Conservation (phyloP, 2,329 filamentous ascomycete species). For the Sphaerulina populicola region DNA sequence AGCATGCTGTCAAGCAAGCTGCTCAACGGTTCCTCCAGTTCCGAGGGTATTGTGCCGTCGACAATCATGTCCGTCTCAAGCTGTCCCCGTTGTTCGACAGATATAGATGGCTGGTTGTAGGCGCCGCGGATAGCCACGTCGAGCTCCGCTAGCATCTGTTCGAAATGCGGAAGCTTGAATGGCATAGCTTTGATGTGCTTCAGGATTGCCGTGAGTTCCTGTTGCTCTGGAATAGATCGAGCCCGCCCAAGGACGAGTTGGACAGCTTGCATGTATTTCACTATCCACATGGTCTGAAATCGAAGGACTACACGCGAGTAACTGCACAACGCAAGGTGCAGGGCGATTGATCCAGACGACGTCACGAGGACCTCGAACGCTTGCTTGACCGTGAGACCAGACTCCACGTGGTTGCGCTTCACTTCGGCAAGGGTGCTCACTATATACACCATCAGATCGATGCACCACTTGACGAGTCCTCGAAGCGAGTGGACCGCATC, state of each 20-base stretch:
- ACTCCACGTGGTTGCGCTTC: slow-evolving; percentile 21
- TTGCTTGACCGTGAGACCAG: slow-evolving; percentile 8
- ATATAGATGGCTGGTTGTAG: slow-evolving; percentile 42
- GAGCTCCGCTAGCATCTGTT: slow-evolving; percentile 49
- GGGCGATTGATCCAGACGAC: slow-evolving; percentile 21
- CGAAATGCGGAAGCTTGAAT: slow-evolving; percentile 41
- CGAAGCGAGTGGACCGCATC: slow-evolving; percentile 65
- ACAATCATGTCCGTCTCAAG: slow-evolving; percentile 49
- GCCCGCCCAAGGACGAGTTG: slow-evolving; percentile 17
- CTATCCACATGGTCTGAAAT: slow-evolving; percentile 57
- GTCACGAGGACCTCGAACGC: slow-evolving; percentile 20
- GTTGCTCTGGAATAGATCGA: slow-evolving; percentile 47
- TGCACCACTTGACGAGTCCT: slow-evolving; percentile 69
- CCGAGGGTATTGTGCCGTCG: slow-evolving; percentile 44
- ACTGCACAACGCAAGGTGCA: slow-evolving; percentile 59
- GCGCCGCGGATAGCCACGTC: slow-evolving; percentile 56
- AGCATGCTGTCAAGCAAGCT: slow-evolving; percentile 46
- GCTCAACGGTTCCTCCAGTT: slow-evolving; percentile 43
- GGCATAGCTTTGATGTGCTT: slow-evolving; percentile 42
- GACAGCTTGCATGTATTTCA: slow-evolving; percentile 22
- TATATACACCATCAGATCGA: slow-evolving; percentile 55
- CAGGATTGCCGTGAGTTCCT: slow-evolving; percentile 48
- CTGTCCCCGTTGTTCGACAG: slow-evolving; percentile 40
- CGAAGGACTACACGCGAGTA: slow-evolving; percentile 65
- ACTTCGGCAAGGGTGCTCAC: slow-evolving; percentile 47